Evolutionary conservation across 805 yeast genomes (phyloP).

Genomic region (Candida ficus): DNA sequence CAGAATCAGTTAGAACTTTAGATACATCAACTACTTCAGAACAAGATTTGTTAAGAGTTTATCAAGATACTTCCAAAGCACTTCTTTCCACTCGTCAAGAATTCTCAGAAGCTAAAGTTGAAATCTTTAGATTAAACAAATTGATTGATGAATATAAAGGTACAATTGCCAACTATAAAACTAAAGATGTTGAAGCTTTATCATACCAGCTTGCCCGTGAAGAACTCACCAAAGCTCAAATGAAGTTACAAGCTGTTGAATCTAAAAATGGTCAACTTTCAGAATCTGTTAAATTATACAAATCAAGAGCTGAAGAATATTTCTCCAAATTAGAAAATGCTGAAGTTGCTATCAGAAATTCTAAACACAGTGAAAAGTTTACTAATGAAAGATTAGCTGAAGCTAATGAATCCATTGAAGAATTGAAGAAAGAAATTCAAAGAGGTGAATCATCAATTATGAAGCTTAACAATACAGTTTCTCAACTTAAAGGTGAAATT

Average conservation of each 20-base stretch:
- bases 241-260: conserved; percentile 51
- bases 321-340: conserved; percentile 70
- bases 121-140: conserved; percentile 36
- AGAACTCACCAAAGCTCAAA: conserved; percentile 41
- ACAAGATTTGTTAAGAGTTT: conserved; percentile 43
- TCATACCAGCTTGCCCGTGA: conserved; percentile 29
- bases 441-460: conserved; percentile 48
- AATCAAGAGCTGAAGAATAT: conserved; percentile 69
- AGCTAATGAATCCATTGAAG: conserved; percentile 39
- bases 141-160: conserved; percentile 36
- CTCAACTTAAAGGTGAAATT: conserved; percentile 48
- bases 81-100: conserved; percentile 39
- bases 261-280: conserved; percentile 52
- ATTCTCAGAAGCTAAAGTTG: conserved; percentile 35
- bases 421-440: conserved; percentile 48
- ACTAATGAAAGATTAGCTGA: conserved; percentile 51
- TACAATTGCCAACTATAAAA: conserved; percentile 8
- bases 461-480: conserved; percentile 44
- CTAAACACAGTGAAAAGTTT: conserved; percentile 55
- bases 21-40: conserved; percentile 21
- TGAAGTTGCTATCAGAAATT: conserved; percentile 62
- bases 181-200: conserved; percentile 11
- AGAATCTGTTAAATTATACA: conserved; percentile 55
- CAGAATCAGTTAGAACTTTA: background rate
- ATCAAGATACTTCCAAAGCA: conserved; percentile 45